These are phyloP conservation scores for Pleurotus pulmonarius DNA, from an alignment of 768 basidiomycete species.

Conservation along the genomic window DNA sequence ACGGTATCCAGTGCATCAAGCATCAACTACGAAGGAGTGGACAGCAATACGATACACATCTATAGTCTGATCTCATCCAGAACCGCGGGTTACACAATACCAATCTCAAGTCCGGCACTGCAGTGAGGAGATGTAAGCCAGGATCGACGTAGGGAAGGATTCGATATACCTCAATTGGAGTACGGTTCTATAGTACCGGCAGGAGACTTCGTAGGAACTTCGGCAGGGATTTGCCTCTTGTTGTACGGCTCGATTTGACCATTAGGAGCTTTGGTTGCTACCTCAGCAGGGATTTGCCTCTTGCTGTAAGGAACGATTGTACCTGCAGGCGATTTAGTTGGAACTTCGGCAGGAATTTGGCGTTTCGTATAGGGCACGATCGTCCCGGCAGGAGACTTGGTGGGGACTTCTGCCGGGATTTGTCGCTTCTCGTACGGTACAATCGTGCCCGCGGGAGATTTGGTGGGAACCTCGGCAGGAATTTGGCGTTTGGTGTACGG, in stretches of 20 bases:
- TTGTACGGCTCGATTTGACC: constrained; percentile 24
- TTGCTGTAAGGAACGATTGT: constrained; percentile 8
- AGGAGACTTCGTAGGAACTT: constrained; percentile 21
- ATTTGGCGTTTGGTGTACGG: constrained; percentile 22
- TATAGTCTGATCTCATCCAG: not conserved
- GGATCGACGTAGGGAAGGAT: not conserved
- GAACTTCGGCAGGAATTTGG: constrained; percentile 7
- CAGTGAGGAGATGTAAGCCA: too few relatives aligned
- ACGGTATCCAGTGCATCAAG: constrained; percentile 10
- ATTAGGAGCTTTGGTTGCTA: constrained; percentile 21
- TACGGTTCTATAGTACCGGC: constrained; percentile 25
- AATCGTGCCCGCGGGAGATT: constrained; percentile 15
- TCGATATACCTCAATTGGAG: constrained; percentile 1
- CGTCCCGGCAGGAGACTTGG: constrained; percentile 29
- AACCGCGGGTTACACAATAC: too few relatives aligned
- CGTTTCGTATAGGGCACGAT: constrained; percentile 23
- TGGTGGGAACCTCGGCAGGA: constrained; percentile 25
- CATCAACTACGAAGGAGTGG: constrained; percentile 1
- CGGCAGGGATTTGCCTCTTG: constrained; percentile 15
- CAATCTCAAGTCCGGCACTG: too few relatives aligned
- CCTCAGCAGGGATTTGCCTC: constrained; percentile 24
- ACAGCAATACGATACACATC: constrained; percentile 1
- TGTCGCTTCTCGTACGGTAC: constrained; percentile 13
- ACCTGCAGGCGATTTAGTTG: constrained; percentile 11
- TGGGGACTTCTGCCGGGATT: constrained; percentile 22